Base-by-base conservation (phyloP, 2,329 filamentous ascomycete species). In the Teratosphaeria pseudoeucalypti region DNA sequence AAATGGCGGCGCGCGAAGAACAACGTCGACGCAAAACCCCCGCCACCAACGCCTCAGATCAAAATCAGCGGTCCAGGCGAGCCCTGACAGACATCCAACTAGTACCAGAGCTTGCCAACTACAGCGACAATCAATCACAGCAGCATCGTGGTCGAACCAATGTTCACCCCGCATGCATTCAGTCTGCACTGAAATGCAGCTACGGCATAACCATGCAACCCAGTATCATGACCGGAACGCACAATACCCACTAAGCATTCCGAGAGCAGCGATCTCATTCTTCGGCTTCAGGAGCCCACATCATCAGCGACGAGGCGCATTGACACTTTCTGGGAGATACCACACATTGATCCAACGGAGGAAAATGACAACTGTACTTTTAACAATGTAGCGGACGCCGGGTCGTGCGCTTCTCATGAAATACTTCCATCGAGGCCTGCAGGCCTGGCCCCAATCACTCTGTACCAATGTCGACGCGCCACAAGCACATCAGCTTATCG, bases 401-500 rank as follows among this genome's bases (percentile, higher is more conserved):
- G 53, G 19, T 54, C 53, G 53, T 34, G 53, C 16, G 19, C 53
- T 29, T 7, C 14, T 9, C 53, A 54, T 54, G 5, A 6, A 19
- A 10, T n/a, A 49, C 5, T 2, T 10, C n/a, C 16, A n/a, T 49
- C 43, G 6, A 49, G 9, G 19, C 10, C 19, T 49, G 16, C 54
- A 16, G 11, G 32, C 37, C 11, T 12, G 37, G 37, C 37, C 7
- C 1, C 29, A 43, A 19, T 49, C 43, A 19, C 14, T 26, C 19
- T 29, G 9, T 23, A 19, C 55, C 55, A 29, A 59, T 12, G 23
- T 62, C 56, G 26, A 61, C 63, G 39, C 60, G 57, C 88, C 88
- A 92, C 1, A 89, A 66, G 71, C 86, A 90, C 34, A 91, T 68
- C 54, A 86, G 71, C 68, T 80, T 83, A 72, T 91, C 88, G 64